Percentiles rank a stretch among this genome's conserved stretches.
These are phyloP conservation scores for Dryas octopetala DNA, from an alignment of 306 rosid species.

Conservation along the genomic window DNA sequence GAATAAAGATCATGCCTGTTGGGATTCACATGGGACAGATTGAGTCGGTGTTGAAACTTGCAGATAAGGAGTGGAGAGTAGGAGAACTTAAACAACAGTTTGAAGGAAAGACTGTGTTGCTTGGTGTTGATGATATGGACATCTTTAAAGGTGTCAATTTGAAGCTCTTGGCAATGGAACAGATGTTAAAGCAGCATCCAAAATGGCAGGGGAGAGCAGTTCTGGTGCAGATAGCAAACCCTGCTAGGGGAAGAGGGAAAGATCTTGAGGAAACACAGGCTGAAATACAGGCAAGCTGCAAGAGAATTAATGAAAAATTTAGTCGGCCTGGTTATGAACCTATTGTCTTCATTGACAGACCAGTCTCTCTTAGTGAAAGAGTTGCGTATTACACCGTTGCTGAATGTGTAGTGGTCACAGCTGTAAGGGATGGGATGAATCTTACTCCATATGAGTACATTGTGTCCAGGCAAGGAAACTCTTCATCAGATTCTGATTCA, in stretches of 20 bases:
- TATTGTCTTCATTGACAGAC: conserved; percentile 47
- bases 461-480: conserved; percentile 62
- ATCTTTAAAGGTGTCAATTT: conserved; percentile 59
- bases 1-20: conserved; percentile 66
- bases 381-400: conserved; percentile 51
- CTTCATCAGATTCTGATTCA: conserved; percentile 30
- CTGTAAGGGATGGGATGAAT: conserved; percentile 74
- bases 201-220: conserved; percentile 58
- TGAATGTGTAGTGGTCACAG: conserved; percentile 59
- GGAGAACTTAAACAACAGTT: conserved; percentile 49
- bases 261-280: conserved; percentile 59
- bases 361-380: conserved; percentile 52
- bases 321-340: conserved; percentile 51
- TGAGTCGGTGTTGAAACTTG: conserved; percentile 45
- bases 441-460: conserved; percentile 63
- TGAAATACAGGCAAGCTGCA: conserved; percentile 42
- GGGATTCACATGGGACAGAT: conserved; percentile 77
- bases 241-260: conserved; percentile 61
- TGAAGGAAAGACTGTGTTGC: conserved; percentile 52
- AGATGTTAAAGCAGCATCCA: conserved; percentile 55
- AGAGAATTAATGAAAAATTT: conserved; percentile 46
- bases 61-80: conserved; percentile 60
- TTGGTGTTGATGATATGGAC: conserved; percentile 66
- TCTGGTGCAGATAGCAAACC: conserved; percentile 55
- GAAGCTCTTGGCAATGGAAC: conserved; percentile 66